Conservation (phyloP, 225 moss, liverwort and hornwort species). For the Sphagnum tenellum region DNA sequence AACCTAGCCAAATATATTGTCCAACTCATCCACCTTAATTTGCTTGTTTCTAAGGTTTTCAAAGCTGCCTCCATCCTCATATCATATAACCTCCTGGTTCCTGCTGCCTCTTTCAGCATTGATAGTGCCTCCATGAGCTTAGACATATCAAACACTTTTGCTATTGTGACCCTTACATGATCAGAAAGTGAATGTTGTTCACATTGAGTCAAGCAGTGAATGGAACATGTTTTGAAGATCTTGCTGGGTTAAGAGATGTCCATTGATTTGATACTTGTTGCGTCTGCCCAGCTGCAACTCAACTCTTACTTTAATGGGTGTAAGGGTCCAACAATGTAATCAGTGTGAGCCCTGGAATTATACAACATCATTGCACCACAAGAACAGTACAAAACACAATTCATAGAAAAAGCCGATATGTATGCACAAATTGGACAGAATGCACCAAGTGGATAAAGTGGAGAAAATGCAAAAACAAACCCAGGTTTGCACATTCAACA, state of each 20-base stretch:
- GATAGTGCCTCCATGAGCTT: slow-evolving; percentile 94
- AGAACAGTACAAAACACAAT: too few species aligned
- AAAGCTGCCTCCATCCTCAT: slow-evolving; percentile 81
- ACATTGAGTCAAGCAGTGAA: slow-evolving; percentile 94
- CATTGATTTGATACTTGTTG: slow-evolving; percentile 91
- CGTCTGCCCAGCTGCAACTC: slow-evolving; percentile 90
- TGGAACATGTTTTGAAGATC: slow-evolving; percentile 96
- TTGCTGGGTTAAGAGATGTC: slow-evolving; percentile 80
- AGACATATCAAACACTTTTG: slow-evolving; percentile 96
- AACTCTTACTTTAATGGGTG: too few species aligned
- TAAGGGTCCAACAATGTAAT: too few species aligned
- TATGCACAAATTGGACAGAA: too few species aligned
- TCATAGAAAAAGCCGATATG: too few species aligned
- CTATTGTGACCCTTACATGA: slow-evolving; percentile 99
- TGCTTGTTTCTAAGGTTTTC: slow-evolving; percentile 91
- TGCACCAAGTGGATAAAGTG: too few species aligned
- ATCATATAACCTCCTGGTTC: slow-evolving; percentile 97
- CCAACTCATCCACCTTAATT: slow-evolving; percentile 85
- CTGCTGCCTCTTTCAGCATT: slow-evolving; percentile 97
- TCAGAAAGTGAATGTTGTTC: slow-evolving; percentile 94
- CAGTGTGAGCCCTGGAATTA: too few species aligned
- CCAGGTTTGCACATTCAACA: too few species aligned
- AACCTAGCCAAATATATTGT: slow-evolving; percentile 74
- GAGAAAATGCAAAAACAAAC: too few species aligned
- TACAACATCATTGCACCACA: too few species aligned